phyloP scores from a whole-genome alignment of 257 asterid genomes.

The Dorcoceras hygrometricum region DNA sequence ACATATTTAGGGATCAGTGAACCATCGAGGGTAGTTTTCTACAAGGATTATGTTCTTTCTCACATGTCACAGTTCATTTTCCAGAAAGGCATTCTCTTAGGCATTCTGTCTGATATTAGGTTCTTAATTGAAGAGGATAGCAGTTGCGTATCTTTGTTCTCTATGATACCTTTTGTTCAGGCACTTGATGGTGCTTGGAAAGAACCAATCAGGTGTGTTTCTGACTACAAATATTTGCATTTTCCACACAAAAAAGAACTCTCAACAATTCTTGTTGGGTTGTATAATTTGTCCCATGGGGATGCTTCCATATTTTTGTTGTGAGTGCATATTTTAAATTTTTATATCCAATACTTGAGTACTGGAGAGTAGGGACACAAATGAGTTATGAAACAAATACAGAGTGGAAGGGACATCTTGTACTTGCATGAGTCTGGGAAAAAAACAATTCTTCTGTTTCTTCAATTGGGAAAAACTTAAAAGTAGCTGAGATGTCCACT shows the following conservation, averaged over 20 bases:
- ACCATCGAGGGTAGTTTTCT: slow-evolving; percentile 66
- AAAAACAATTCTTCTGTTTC: slow-evolving; percentile 9
- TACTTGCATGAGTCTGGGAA: background rate
- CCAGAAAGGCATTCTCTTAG: slow-evolving; percentile 51
- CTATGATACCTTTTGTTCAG: slow-evolving; percentile 66
- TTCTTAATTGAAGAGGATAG: slow-evolving; percentile 62
- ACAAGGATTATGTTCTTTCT: slow-evolving; percentile 62
- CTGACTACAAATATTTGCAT: slow-evolving; percentile 15
- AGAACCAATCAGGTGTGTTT: slow-evolving; percentile 75
- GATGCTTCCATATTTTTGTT: slow-evolving; percentile 14
- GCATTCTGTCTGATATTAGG: slow-evolving; percentile 57
- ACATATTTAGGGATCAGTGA: slow-evolving; percentile 63
- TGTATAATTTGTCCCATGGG: slow-evolving; percentile 19
- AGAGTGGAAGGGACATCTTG: slow-evolving; percentile 1
- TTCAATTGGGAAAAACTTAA: slow-evolving; percentile 12
- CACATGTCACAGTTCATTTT: slow-evolving; percentile 60
- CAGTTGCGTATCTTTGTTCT: slow-evolving; percentile 58
- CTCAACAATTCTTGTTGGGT: slow-evolving; percentile 16
- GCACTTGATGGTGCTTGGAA: slow-evolving; percentile 75
- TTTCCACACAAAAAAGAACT: slow-evolving; percentile 12
- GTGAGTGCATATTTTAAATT: background rate
- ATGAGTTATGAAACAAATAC: background rate
- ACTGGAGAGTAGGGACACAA: background rate
- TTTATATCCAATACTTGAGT: background rate
- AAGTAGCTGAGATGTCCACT: slow-evolving; percentile 14